These are phyloP conservation scores for Colletotrichum sp. DNA, from an alignment of 2,329 filamentous ascomycete species.

Conservation along the genomic window DNA sequence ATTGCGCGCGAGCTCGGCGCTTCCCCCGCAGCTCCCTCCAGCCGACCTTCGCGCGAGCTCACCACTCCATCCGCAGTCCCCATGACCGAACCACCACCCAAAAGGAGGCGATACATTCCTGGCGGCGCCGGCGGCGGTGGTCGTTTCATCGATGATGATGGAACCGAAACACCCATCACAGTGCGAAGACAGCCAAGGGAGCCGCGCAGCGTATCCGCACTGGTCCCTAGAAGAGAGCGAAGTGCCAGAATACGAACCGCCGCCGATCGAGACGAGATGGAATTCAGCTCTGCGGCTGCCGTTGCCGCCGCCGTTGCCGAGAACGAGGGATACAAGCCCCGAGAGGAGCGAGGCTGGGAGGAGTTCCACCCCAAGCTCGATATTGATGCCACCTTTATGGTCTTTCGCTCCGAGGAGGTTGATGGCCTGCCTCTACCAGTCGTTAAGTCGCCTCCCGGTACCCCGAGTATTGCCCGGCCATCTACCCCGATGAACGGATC, in stretches of 20 bases:
- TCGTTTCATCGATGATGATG: conserved; percentile 78
- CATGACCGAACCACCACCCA: conserved; percentile 64
- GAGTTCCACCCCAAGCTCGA: conserved; percentile 97
- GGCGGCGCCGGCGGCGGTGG: conserved; percentile 87
- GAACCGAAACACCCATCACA: conserved; percentile 56
- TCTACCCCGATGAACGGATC: conserved; percentile 46
- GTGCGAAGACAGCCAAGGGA: conserved; percentile 37
- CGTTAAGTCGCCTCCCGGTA: conserved; percentile 34
- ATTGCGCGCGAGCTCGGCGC: conserved; percentile 40
- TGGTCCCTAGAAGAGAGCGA: conserved; percentile 60
- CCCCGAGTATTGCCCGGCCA: conserved; percentile 34
- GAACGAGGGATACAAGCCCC: conserved; percentile 94
- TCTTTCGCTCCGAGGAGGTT: conserved; percentile 84
- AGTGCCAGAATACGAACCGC: conserved; percentile 61
- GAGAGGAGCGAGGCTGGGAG: conserved; percentile 96
- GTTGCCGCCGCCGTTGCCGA: conserved; percentile 88
- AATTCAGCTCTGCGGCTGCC: conserved; percentile 87
- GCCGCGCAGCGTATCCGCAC: conserved; percentile 40
- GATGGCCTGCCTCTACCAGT: conserved; percentile 69
- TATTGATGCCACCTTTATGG: conserved; percentile 78
- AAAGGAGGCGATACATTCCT: conserved; percentile 80
- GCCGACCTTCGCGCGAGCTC: conserved; percentile 36
- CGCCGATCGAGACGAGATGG: conserved; percentile 64
- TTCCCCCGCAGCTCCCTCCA: conserved; percentile 33
- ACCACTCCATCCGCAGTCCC: conserved; percentile 1